Conservation (phyloP, 306 rosid genomes). For the Vigna reflexopilosa region DNA sequence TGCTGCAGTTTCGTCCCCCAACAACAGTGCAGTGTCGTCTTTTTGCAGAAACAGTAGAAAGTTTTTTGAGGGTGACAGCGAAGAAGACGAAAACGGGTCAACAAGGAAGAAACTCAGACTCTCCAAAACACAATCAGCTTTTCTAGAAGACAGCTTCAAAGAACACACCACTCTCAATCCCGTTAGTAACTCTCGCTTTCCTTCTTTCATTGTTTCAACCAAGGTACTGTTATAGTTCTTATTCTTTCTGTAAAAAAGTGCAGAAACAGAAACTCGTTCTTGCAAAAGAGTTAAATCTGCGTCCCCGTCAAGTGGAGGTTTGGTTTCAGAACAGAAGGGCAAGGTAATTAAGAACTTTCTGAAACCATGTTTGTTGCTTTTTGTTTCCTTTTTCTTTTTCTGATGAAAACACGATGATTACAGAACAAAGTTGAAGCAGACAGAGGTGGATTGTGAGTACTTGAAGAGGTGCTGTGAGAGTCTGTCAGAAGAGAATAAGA, state of each 20-base stretch:
- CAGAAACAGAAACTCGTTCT: conserved; percentile 93
- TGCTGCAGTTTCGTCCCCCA: conserved; percentile 75
- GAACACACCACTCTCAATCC: conserved; percentile 95
- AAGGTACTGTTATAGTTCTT: neutral
- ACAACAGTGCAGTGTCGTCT: conserved; percentile 67
- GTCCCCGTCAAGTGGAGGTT: conserved; percentile 98
- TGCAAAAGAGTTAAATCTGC: conserved; percentile 85
- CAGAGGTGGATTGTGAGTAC: conserved; percentile 96
- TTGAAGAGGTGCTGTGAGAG: conserved; percentile 92
- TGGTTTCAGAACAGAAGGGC: conserved; percentile 99
- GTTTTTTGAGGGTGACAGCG: conserved; percentile 47
- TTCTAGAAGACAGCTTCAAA: conserved; percentile 92
- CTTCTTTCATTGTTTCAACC: neutral
- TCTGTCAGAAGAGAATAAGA: conserved; percentile 88
- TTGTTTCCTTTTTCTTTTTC: neutral
- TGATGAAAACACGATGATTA: neutral
- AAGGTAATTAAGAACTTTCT: conserved; percentile 55
- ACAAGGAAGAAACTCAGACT: conserved; percentile 91
- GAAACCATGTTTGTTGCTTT: neutral
- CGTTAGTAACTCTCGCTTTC: conserved; percentile 41
- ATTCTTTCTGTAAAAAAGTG: neutral
- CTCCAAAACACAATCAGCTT: conserved; percentile 88
- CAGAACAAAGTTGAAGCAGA: conserved; percentile 98
- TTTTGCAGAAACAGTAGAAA: conserved; percentile 49
- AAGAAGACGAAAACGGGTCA: conserved; percentile 88